Evolutionary conservation across 2,329 filamentous ascomycete species (phyloP).

Genomic region (Pyrenophora seminiperda): DNA sequence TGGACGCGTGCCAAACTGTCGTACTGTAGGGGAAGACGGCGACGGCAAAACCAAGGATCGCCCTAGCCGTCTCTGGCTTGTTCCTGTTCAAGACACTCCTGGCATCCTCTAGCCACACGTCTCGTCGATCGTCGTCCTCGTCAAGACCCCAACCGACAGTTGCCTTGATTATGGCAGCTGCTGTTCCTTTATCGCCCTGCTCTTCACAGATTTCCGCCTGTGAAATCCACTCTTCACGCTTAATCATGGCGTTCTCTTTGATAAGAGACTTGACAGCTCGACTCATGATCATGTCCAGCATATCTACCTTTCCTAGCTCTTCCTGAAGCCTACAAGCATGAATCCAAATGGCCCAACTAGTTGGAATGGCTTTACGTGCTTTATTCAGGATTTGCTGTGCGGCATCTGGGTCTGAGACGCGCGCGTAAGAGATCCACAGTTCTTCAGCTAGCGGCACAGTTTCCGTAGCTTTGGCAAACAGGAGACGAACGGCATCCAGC

Average conservation of each 20-base stretch:
- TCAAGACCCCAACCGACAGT: conserved; percentile 92
- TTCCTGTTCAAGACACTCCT: conserved; percentile 79
- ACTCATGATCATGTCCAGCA: conserved; percentile 86
- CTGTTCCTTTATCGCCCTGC: conserved; percentile 85
- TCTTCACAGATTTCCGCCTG: conserved; percentile 95
- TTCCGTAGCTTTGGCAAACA: conserved; percentile 93
- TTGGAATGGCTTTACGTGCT: conserved; percentile 90
- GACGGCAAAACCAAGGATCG: conserved; percentile 90
- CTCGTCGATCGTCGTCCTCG: conserved; percentile 94
- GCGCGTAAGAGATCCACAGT: conserved; percentile 90
- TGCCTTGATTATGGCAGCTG: conserved; percentile 85
- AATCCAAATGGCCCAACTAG: conserved; percentile 95
- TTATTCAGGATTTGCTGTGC: conserved; percentile 95
- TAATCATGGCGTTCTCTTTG: conserved; percentile 93
- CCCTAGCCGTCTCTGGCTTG: conserved; percentile 85
- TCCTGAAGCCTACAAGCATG: conserved; percentile 87
- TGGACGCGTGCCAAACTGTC: conserved; percentile 87
- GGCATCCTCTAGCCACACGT: conserved; percentile 95
- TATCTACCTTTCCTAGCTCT: conserved; percentile 81
- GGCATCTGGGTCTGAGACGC: conserved; percentile 85
- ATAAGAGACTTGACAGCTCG: conserved; percentile 86
- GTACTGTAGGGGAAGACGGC: conserved; percentile 88
- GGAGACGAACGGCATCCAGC: conserved; percentile 80
- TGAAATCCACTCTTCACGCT: conserved; percentile 94
- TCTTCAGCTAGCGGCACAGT: conserved; percentile 93